These are phyloP conservation scores for Pecoramyces ruminantium DNA, from an alignment of 192 early-diverging fungal species.

Conservation along the genomic window DNA sequence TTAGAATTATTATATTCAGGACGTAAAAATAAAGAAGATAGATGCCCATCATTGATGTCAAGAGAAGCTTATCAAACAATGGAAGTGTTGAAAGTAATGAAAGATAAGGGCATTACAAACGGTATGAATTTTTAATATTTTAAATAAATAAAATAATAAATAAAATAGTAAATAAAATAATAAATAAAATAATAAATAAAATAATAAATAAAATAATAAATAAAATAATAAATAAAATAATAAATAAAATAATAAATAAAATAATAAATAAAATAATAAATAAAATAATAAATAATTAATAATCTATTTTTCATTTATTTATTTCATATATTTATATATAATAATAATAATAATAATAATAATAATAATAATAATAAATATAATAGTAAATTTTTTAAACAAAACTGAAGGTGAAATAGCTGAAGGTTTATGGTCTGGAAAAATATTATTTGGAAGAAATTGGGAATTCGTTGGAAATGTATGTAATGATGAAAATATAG, in stretches of 20 bases:
- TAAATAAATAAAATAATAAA: no score
- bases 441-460: neutral
- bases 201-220: no score
- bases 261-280: no score
- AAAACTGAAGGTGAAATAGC: neutral
- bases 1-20: neutral
- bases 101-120: neutral
- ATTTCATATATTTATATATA: no score
- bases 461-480: neutral
- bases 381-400: neutral
- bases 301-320: no score
- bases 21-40: neutral
- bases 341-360: no score
- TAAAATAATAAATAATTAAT: no score
- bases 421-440: neutral
- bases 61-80: no score
- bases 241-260: no score
- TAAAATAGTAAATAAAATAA: no score
- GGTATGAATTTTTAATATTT: neutral
- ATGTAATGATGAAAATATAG: neutral
- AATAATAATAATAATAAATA: neutral
- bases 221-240: no score
- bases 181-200: no score
- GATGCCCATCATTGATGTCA: neutral
- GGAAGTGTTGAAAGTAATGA: neutral